phyloP scores from a whole-genome alignment of 768 basidiomycete genomes.

The Xanthoconium purpureum region DNA sequence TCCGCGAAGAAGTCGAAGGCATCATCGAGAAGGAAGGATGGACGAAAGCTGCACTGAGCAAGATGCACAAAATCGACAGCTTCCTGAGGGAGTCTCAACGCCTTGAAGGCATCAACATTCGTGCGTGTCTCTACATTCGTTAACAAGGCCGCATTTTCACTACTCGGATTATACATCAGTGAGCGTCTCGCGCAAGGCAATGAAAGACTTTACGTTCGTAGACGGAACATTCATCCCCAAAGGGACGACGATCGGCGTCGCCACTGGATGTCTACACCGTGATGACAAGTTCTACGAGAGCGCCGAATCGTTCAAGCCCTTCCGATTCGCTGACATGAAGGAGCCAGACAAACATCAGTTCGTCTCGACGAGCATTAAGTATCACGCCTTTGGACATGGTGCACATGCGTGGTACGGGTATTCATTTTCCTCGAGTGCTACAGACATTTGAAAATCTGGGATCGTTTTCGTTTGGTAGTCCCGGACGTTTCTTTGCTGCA shows the following conservation, averaged over 20 bases:
- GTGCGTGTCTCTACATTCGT: too few species aligned
- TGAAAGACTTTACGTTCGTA: conserved; percentile 32
- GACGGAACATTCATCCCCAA: conserved; percentile 38
- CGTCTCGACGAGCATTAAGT: conserved; percentile 13
- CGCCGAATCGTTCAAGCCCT: conserved; percentile 2
- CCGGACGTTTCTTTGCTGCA: conserved; percentile 3
- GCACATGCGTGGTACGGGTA: conserved; percentile 12
- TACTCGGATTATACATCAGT: too few species aligned
- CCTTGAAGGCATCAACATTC: background rate
- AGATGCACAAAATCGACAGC: too few species aligned
- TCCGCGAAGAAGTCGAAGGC: too few species aligned
- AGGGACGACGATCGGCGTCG: conserved; percentile 28
- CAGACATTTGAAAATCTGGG: too few species aligned
- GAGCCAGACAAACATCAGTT: conserved; percentile 29
- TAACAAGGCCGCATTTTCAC: too few species aligned
- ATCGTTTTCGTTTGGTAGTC: background rate
- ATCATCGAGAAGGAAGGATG: too few species aligned
- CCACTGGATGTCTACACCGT: conserved; percentile 21
- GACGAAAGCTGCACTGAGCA: too few species aligned
- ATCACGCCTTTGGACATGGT: conserved; percentile 36
- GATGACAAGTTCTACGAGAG: conserved; percentile 33
- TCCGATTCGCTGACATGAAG: too few species aligned
- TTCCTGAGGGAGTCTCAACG: background rate
- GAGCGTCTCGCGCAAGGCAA: too few species aligned
- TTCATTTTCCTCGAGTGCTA: too few species aligned